Base-by-base conservation (phyloP, 345 rosid genomes). In the Citrus reticulata region DNA sequence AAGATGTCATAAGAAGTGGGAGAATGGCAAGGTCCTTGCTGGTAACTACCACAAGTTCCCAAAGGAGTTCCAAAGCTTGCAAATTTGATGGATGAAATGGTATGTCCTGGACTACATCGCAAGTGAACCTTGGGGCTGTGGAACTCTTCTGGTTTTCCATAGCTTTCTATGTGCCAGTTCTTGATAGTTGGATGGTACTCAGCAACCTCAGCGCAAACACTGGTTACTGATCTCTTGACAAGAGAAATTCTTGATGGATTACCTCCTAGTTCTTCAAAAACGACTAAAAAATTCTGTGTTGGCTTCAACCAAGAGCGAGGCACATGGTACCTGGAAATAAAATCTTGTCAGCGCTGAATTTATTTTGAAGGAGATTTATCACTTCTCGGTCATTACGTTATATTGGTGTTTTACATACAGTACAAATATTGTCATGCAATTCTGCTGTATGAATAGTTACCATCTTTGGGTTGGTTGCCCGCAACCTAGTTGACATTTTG, bases 91-190 rank as follows among this genome's bases (percentile, higher is more conserved):
- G 93, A 78, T 64, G 93, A 88, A 77, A 97, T 93, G 20, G 92
- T 76, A 79, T 94, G 96, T 70, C 99, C 98, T 32, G 79, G 85
- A 82, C 84, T 89, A 77, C 99, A 97, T 74, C 78, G 86, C 83
- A 97, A 84, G 83, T 94, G 99, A 85, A 92, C 95, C 77, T 94
- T 97, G 0, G 99, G 98, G 79, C 88, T 91, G 78, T 85, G 98
- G 80, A 93, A 87, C 72, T 88, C 90, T 82, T 94, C 93, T 65
- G 96, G 87, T 86, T 86, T 93, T 19, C 99, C 99, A 6, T 96
- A 94, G 93, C 97, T 96, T 82, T 96, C 98, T 61, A 96, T 93
- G 68, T 91, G 99, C 99, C 99, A 96, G 82, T 94, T 97, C 92
- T 94, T 93, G 69, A 97, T 79, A 34, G 93, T 97, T 1, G 98